A percentile compares a stretch with the other conserved stretches of the same genome.
These are phyloP conservation scores for Blepharisma japonicum DNA, from an alignment of 73 alveolate species.

Conservation along the genomic window DNA sequence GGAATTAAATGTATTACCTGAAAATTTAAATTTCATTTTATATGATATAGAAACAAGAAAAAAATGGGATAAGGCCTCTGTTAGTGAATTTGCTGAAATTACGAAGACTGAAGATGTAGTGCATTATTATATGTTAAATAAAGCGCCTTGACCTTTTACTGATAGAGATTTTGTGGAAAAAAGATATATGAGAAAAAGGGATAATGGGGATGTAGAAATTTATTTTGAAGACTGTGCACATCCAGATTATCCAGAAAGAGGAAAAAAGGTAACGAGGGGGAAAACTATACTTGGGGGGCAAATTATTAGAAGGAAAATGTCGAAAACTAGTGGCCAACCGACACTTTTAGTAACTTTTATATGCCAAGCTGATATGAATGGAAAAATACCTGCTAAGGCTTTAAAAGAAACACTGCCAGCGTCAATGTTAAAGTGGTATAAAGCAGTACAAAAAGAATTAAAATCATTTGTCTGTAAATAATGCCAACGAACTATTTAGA, in stretches of 20 bases:
- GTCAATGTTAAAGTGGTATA: neutral
- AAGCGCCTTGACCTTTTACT: slow-evolving; percentile 28
- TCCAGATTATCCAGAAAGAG: neutral
- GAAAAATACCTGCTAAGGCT: neutral
- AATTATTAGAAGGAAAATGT: neutral
- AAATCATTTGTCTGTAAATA: neutral
- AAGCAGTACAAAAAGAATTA: neutral
- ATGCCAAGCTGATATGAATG: slow-evolving; percentile 23
- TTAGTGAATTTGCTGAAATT: neutral
- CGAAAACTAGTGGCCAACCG: slow-evolving; percentile 2
- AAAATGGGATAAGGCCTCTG: neutral
- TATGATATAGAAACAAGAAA: neutral
- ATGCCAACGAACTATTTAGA: too few species aligned
- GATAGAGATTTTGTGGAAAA: slow-evolving; percentile 28
- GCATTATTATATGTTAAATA: slow-evolving; percentile 19
- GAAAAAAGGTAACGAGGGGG: neutral
- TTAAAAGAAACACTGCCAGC: slow-evolving; percentile 18
- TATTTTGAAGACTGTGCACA: neutral
- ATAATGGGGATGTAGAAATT: slow-evolving; percentile 24
- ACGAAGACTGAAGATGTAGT: neutral
- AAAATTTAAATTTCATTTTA: neutral
- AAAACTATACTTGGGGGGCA: slow-evolving; percentile 20
- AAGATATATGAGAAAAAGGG: slow-evolving; percentile 18
- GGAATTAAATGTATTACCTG: slow-evolving; percentile 1
- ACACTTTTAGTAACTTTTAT: neutral